Percentiles rank a stretch among this genome's conserved stretches.
Conservation (phyloP, 2,329 filamentous ascomycete genomes). For the Ampelomyces quisqualis region DNA sequence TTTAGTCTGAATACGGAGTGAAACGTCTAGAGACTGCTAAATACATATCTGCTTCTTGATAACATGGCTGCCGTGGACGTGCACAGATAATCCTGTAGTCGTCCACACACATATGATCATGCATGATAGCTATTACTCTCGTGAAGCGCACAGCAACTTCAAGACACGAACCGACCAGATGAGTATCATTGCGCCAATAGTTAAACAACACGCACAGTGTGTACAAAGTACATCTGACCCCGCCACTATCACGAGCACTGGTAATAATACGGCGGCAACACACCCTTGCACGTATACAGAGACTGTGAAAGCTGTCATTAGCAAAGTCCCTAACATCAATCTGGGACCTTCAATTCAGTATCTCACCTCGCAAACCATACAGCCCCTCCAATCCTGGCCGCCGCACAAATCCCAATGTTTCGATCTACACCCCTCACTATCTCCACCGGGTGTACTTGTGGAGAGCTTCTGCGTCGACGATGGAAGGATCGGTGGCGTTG, state of each 20-base stretch:
- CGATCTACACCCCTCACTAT: conserved; percentile 21
- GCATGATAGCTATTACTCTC: no score
- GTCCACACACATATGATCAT: no score
- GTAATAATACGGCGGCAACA: conserved; percentile 33
- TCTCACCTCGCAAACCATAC: conserved; percentile 32
- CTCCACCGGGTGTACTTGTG: conserved; percentile 24
- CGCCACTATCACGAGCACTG: conserved; percentile 23
- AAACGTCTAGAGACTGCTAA: no score
- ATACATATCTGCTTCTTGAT: no score
- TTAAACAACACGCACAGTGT: no score
- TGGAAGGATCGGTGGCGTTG: conserved; percentile 4
- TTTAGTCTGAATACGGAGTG: no score
- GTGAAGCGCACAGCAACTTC: no score
- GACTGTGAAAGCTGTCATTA: conserved; percentile 17
- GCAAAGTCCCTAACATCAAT: background rate
- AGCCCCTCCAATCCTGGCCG: conserved; percentile 34
- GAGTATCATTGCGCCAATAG: no score
- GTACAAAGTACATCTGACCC: background rate
- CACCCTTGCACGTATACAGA: conserved; percentile 30
- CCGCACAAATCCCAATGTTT: conserved; percentile 39
- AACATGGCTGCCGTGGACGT: no score
- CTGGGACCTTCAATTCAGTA: no score
- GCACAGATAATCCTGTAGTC: no score
- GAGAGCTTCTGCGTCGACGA: conserved; percentile 14
- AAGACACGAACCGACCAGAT: no score